Evolutionary conservation across 2,329 filamentous ascomycete genomes (phyloP).

Genomic region (Dactylellina parvicollis): DNA sequence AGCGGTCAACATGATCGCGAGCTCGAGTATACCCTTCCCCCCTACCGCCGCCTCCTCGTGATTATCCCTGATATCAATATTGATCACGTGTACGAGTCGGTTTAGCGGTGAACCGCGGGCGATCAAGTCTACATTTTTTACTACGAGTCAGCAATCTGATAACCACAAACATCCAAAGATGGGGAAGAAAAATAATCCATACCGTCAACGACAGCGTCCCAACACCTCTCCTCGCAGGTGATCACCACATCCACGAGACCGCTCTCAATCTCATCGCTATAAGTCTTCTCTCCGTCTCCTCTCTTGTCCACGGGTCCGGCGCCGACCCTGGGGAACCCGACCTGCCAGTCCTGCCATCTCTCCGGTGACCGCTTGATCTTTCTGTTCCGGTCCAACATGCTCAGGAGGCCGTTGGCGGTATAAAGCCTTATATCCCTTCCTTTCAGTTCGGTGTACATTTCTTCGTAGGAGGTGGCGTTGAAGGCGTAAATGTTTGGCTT

Average conservation of each 20-base stretch:
- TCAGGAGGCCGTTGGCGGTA: conserved; percentile 88
- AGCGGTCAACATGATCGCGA: conserved; percentile 84
- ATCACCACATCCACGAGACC: conserved; percentile 94
- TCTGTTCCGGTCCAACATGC: conserved; percentile 93
- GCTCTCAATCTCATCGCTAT: conserved; percentile 76
- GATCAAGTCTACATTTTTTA: conserved; percentile 72
- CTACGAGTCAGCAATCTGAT: not conserved
- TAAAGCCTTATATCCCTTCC: conserved; percentile 88
- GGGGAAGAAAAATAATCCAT: not conserved
- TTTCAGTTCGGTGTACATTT: conserved; percentile 91
- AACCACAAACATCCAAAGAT: not conserved
- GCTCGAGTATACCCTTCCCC: conserved; percentile 88
- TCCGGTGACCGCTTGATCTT: conserved; percentile 95
- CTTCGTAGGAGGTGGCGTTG: conserved; percentile 94
- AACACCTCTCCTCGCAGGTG: conserved; percentile 96
- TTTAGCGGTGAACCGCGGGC: conserved; percentile 87
- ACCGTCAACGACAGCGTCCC: conserved; percentile 91
- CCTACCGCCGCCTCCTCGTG: conserved; percentile 94
- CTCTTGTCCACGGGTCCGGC: conserved; percentile 66
- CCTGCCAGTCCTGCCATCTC: conserved; percentile 96
- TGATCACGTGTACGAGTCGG: conserved; percentile 94
- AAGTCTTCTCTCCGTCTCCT: conserved; percentile 45
- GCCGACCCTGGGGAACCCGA: conserved; percentile 82
- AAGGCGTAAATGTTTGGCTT: conserved; percentile 98
- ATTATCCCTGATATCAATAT: conserved; percentile 97